These are phyloP conservation scores for Cyberlindnera veronae DNA, from an alignment of 805 yeast genomes.

Conservation along the genomic window DNA sequence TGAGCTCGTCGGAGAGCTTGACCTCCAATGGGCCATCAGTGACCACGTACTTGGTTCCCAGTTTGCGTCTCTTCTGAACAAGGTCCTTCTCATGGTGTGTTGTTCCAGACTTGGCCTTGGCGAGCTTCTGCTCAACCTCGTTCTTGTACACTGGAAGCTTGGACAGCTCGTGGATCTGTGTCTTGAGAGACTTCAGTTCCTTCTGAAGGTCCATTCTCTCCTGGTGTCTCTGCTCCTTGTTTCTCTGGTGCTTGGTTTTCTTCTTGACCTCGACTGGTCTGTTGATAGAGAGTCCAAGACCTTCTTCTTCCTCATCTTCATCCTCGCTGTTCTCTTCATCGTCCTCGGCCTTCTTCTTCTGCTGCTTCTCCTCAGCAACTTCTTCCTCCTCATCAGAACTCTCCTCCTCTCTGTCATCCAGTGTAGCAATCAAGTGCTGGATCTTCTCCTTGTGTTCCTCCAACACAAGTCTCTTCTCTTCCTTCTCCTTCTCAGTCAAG, in stretches of 20 bases:
- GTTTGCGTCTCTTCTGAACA: slow-evolving; percentile 31
- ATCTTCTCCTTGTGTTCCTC: slow-evolving; percentile 64
- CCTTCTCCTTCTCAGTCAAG: slow-evolving; percentile 60
- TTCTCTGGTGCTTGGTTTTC: slow-evolving; percentile 77
- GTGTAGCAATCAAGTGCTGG: slow-evolving; percentile 56
- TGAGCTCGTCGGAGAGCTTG: slow-evolving; percentile 83
- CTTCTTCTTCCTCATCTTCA: slow-evolving; percentile 38
- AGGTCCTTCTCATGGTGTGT: slow-evolving; percentile 16
- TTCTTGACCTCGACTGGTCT: slow-evolving; percentile 63
- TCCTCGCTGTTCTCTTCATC: slow-evolving; percentile 33
- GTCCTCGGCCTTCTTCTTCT: neutral
- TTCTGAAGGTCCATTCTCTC: slow-evolving; percentile 53
- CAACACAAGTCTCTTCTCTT: slow-evolving; percentile 56
- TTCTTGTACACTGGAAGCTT: slow-evolving; percentile 37
- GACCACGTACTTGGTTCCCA: slow-evolving; percentile 46
- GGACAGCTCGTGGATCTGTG: slow-evolving; percentile 56
- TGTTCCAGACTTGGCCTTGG: slow-evolving; percentile 23
- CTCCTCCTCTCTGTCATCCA: slow-evolving; percentile 56
- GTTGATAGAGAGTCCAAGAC: slow-evolving; percentile 59
- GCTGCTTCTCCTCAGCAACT: slow-evolving; percentile 33
- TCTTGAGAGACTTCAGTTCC: slow-evolving; percentile 56
- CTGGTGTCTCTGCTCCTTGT: slow-evolving; percentile 60
- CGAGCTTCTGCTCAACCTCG: slow-evolving; percentile 24
- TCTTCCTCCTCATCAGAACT: slow-evolving; percentile 38
- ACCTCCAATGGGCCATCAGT: slow-evolving; percentile 56